Conservation (phyloP, 441 rosid genomes). For the Melastoma candidum region DNA sequence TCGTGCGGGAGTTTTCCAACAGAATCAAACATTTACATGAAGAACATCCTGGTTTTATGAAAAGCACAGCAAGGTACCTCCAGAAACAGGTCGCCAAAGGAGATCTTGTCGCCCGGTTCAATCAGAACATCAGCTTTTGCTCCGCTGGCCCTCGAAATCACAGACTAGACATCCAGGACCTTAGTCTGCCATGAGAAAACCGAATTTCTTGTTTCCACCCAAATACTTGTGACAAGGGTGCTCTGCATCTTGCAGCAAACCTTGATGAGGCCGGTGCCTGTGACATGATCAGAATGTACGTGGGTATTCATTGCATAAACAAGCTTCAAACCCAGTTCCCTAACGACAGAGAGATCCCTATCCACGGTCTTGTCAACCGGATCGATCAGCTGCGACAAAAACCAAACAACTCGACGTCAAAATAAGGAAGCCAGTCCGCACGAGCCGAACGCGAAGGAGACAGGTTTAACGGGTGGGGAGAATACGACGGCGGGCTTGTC, state of each 20-base stretch:
- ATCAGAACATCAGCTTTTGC: conserved; percentile 69
- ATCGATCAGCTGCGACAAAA: conserved; percentile 64
- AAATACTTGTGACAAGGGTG: not conserved
- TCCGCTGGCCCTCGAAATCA: conserved; percentile 75
- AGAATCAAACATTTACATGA: no score
- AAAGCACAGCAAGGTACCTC: conserved; percentile 27
- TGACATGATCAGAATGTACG: conserved; percentile 97
- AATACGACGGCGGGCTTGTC: conserved; percentile 80
- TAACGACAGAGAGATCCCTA: conserved; percentile 61
- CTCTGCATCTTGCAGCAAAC: conserved; percentile 19
- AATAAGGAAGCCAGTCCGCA: no score
- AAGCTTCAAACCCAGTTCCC: conserved; percentile 70
- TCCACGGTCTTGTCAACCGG: conserved; percentile 86
- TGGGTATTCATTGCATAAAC: conserved; percentile 88
- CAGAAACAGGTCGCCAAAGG: conserved; percentile 54
- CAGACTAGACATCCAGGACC: conserved; percentile 53
- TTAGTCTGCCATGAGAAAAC: conserved; percentile 31
- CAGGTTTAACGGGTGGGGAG: not conserved
- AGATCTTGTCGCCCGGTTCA: conserved; percentile 58
- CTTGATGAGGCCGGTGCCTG: conserved; percentile 86
- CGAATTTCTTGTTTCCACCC: no score
- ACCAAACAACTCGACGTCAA: not conserved
- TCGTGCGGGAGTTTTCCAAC: no score
- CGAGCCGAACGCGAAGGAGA: not conserved
- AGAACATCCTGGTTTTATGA: no score